phyloP scores from a whole-genome alignment of 202 grass and related monocot genomes.

The Zizania palustris region DNA sequence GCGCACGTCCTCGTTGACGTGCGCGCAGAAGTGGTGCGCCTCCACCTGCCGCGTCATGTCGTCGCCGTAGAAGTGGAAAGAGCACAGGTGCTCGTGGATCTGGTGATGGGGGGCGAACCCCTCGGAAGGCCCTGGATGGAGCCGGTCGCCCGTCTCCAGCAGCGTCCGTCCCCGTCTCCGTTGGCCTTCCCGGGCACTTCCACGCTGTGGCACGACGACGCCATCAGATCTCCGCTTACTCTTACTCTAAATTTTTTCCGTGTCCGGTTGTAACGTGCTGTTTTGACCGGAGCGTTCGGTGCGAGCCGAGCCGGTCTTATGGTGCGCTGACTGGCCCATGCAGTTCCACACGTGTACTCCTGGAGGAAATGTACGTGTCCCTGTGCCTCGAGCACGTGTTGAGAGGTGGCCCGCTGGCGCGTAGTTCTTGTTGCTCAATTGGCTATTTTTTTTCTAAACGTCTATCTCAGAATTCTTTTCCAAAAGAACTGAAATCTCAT shows the following conservation, averaged over 20 bases:
- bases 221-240: constrained; percentile 12
- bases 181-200: constrained; percentile 68
- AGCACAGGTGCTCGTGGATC: constrained; percentile 93
- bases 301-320: constrained; percentile 3
- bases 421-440: too few species aligned
- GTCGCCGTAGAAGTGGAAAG: constrained; percentile 87
- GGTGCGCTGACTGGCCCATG: constrained; percentile 1
- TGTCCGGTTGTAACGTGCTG: too few species aligned
- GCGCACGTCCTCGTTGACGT: constrained; percentile 76
- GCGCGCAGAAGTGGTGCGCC: constrained; percentile 88
- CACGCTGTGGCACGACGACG: constrained; percentile 51
- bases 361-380: constrained; percentile 32
- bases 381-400: too few species aligned
- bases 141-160: constrained; percentile 70
- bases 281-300: too few species aligned
- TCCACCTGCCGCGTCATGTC: constrained; percentile 89
- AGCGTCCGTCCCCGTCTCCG: constrained; percentile 62
- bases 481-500: too few species aligned
- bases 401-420: too few species aligned
- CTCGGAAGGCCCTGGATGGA: too few species aligned
- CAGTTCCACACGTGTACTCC: constrained; percentile 36
- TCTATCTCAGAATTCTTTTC: too few species aligned
- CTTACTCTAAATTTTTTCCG: background rate
- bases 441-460: too few species aligned
- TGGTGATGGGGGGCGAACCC: constrained; percentile 66